Evolutionary conservation across 1,139 yeast genomes (phyloP).

Genomic region (Petasospora fabianii): DNA sequence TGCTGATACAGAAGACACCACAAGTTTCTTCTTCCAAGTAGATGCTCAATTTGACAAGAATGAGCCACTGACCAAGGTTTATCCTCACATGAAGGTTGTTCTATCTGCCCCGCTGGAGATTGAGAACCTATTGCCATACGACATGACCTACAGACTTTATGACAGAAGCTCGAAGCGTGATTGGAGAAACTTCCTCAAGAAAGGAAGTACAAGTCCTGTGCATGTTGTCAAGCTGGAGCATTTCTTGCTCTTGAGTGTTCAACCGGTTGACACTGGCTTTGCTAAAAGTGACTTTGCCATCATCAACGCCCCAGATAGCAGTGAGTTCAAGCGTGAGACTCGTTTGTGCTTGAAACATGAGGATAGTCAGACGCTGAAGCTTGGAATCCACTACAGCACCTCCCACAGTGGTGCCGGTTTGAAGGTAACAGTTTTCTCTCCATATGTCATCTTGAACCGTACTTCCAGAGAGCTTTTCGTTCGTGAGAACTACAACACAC

Average conservation of each 20-base stretch:
- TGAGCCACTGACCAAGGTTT: constrained; percentile 69
- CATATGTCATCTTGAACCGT: constrained; percentile 78
- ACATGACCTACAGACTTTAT: constrained; percentile 68
- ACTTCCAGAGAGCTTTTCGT: constrained; percentile 67
- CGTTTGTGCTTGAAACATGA: constrained; percentile 45
- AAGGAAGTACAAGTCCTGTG: constrained; percentile 66
- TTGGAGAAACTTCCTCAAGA: constrained; percentile 58
- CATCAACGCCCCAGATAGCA: constrained; percentile 55
- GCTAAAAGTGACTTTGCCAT: constrained; percentile 77
- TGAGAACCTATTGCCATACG: constrained; percentile 82
- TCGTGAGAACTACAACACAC: constrained; percentile 53
- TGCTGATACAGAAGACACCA: constrained; percentile 34
- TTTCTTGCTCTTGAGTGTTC: constrained; percentile 66
- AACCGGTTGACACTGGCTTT: constrained; percentile 63
- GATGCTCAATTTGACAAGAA: constrained; percentile 59
- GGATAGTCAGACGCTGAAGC: constrained; percentile 64
- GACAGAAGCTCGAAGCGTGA: constrained; percentile 73
- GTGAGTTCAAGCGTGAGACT: constrained; percentile 56
- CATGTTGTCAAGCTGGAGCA: constrained; percentile 79
- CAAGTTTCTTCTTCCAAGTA: constrained; percentile 66
- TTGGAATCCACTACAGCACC: constrained; percentile 61
- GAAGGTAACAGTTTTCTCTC: constrained; percentile 71
- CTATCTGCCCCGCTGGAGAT: constrained; percentile 85
- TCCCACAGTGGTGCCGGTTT: constrained; percentile 48
- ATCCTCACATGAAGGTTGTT: constrained; percentile 79